Percentiles rank a stretch among this genome's conserved stretches.
phyloP scores from a whole-genome alignment of 306 rosid genomes.

The Pachyrhizus erosus region DNA sequence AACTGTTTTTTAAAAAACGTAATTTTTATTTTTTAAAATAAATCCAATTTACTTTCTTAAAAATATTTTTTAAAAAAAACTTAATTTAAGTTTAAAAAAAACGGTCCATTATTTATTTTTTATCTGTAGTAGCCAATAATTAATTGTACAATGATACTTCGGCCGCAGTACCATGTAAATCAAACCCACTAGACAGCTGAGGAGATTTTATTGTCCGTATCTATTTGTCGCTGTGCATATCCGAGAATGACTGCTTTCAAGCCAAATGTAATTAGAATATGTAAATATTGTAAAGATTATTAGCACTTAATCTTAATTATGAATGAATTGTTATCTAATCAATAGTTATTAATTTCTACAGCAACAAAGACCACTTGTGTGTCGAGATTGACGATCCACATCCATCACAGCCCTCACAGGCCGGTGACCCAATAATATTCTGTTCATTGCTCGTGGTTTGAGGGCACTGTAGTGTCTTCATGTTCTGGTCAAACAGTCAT shows the following conservation, averaged over 20 bases:
- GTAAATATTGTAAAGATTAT: neutral
- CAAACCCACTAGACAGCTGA: neutral
- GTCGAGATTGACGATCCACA: neutral
- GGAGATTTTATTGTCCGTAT: neutral
- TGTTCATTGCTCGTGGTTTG: neutral
- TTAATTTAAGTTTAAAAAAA: too few species aligned
- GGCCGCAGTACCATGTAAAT: too few species aligned
- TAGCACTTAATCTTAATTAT: neutral
- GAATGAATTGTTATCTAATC: neutral
- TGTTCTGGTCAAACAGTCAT: conserved; percentile 14
- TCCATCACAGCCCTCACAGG: neutral
- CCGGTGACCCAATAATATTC: neutral
- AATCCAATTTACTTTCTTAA: too few species aligned
- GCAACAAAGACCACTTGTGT: too few species aligned
- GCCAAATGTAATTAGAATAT: neutral
- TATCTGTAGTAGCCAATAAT: too few species aligned
- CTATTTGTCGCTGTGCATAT: neutral
- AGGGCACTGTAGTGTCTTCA: neutral
- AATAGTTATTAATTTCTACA: too few species aligned
- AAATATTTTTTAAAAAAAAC: too few species aligned
- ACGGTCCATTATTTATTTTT: too few species aligned
- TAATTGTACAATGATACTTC: too few species aligned
- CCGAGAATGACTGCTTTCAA: neutral
- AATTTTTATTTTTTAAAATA: too few species aligned
- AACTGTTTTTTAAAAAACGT: too few species aligned